Conservation (phyloP, 2,329 filamentous ascomycete species). For the Phyllosticta citrichinensis region DNA sequence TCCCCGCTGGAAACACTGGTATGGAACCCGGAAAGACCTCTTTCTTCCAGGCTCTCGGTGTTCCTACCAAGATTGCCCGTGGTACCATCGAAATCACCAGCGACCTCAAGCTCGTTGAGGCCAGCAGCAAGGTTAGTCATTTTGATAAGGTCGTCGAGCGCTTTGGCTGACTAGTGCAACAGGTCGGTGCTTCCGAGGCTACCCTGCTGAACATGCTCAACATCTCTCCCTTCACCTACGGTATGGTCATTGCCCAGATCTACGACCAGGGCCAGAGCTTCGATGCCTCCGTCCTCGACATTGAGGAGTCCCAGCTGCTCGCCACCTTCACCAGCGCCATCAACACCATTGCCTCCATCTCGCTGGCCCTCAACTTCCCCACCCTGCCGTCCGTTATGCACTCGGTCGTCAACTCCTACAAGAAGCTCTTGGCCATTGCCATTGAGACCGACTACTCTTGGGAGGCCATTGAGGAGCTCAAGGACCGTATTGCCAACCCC, state of each 20-base stretch:
- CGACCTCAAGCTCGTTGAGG: slow-evolving; percentile 96
- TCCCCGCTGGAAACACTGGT: slow-evolving; percentile 98
- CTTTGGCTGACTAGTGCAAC: background rate
- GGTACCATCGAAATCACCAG: slow-evolving; percentile 99
- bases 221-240: slow-evolving; percentile 99
- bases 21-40: slow-evolving; percentile 99
- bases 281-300: slow-evolving; percentile 75
- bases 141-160: background rate
- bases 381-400: slow-evolving; percentile 94
- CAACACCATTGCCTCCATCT: slow-evolving; percentile 78
- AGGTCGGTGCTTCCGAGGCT: slow-evolving; percentile 93
- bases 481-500: slow-evolving; percentile 99
- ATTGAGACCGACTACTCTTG: slow-evolving; percentile 85
- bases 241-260: slow-evolving; percentile 91
- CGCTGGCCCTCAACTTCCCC: slow-evolving; percentile 87
- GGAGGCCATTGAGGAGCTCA: slow-evolving; percentile 93
- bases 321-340: slow-evolving; percentile 72
- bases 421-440: slow-evolving; percentile 87
- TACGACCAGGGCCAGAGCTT: slow-evolving; percentile 97
- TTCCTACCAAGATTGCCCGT: slow-evolving; percentile 99
- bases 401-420: slow-evolving; percentile 95
- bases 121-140: slow-evolving; percentile 57
- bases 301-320: slow-evolving; percentile 89
- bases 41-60: slow-evolving; percentile 99
- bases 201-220: slow-evolving; percentile 99